Percentiles rank a stretch among this genome's conserved stretches.
Conservation (phyloP, 225 moss, liverwort and hornwort species). For the Polytrichum formosum region DNA sequence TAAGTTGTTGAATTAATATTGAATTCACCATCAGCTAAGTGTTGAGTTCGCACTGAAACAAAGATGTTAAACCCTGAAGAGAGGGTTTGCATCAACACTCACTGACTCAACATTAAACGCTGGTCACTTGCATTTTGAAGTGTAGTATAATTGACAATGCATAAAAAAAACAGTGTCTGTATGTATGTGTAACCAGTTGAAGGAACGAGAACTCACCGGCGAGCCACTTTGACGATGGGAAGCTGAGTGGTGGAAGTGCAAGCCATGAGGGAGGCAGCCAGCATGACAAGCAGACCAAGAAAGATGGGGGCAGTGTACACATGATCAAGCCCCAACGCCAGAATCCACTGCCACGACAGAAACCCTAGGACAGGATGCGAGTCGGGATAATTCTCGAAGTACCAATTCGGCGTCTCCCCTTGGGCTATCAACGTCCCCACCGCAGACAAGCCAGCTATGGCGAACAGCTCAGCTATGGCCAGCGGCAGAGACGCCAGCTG, state of each 20-base stretch:
- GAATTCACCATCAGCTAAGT: too few species aligned
- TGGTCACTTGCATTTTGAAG: too few species aligned
- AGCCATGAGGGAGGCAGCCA: constrained; percentile 78
- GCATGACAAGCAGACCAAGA: constrained; percentile 62
- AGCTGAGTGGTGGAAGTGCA: constrained; percentile 83
- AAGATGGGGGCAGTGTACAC: constrained; percentile 86
- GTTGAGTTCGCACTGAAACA: too few species aligned
- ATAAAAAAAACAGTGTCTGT: too few species aligned
- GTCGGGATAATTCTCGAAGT: constrained; percentile 79
- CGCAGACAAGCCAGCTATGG: constrained; percentile 80
- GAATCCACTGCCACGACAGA: constrained; percentile 82
- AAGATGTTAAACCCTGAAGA: too few species aligned
- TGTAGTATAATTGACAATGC: too few species aligned
- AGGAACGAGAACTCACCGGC: constrained; percentile 37
- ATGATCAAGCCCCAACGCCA: constrained; percentile 74
- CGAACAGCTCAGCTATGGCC: constrained; percentile 80
- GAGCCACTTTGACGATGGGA: constrained; percentile 90
- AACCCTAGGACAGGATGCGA: constrained; percentile 79
- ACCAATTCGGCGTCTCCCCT: constrained; percentile 80
- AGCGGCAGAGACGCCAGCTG: constrained; percentile 79
- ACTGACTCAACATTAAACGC: too few species aligned
- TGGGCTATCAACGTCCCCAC: constrained; percentile 86
- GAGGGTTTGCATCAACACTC: too few species aligned
- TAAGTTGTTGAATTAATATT: too few species aligned
- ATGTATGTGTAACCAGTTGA: background rate